phyloP scores from a whole-genome alignment of 2,329 filamentous ascomycete species.

The Pestalotiopsis sp. region DNA sequence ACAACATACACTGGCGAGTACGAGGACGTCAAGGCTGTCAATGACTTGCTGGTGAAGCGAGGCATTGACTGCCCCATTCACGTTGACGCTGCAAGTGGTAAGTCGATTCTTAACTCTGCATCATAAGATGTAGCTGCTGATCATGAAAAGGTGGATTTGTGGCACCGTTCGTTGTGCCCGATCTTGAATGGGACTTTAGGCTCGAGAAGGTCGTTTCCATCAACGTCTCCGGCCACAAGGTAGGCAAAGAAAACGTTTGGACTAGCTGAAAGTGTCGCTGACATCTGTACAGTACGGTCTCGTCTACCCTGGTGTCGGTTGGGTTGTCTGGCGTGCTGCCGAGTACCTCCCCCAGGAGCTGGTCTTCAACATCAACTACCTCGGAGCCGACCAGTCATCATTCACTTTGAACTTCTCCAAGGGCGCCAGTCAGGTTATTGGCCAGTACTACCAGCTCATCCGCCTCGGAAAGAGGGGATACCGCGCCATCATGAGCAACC shows the following conservation, averaged over 20 bases:
- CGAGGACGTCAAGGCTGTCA: constrained; percentile 90
- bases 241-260: constrained; percentile 20
- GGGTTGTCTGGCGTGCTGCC: constrained; percentile 85
- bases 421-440: constrained; percentile 91
- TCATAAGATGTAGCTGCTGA: background rate
- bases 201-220: constrained; percentile 88
- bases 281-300: constrained; percentile 50
- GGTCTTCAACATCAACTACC: constrained; percentile 99
- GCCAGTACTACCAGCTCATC: constrained; percentile 97
- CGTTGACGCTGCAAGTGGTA: constrained; percentile 85
- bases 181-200: constrained; percentile 89
- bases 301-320: constrained; percentile 90
- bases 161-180: constrained; percentile 84
- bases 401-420: constrained; percentile 99
- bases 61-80: constrained; percentile 85
- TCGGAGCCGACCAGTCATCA: constrained; percentile 91
- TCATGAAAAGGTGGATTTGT: constrained; percentile 67
- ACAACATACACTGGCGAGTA: constrained; percentile 97
- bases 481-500: constrained; percentile 89
- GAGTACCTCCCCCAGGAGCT: constrained; percentile 87
- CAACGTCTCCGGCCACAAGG: constrained; percentile 92
- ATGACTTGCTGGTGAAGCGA: constrained; percentile 78
- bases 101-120: background rate
- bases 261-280: background rate
- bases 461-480: constrained; percentile 92